These are phyloP conservation scores for Metschnikowia lunata DNA, from an alignment of 805 yeast genomes.

Conservation along the genomic window DNA sequence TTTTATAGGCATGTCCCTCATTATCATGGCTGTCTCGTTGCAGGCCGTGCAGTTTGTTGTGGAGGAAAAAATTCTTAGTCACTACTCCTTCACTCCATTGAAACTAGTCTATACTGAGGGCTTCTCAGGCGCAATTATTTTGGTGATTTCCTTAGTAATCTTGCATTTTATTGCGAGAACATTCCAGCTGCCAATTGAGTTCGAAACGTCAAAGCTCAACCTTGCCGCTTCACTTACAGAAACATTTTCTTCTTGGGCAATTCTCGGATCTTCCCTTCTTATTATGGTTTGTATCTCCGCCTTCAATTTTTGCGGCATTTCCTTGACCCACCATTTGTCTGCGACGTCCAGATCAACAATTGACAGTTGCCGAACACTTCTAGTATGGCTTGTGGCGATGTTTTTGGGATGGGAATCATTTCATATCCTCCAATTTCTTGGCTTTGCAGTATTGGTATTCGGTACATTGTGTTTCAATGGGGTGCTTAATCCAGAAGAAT, in stretches of 20 bases:
- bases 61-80: slow-evolving; percentile 63
- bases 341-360: slow-evolving; percentile 79
- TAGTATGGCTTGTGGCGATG: slow-evolving; percentile 73
- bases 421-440: slow-evolving; percentile 55
- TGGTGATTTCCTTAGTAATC: slow-evolving; percentile 42
- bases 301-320: slow-evolving; percentile 71
- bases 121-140: slow-evolving; percentile 51
- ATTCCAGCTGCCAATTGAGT: slow-evolving; percentile 25
- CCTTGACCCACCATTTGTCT: slow-evolving; percentile 58
- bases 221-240: slow-evolving; percentile 46
- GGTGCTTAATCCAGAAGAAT: slow-evolving; percentile 50
- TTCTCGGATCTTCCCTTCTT: slow-evolving; percentile 52
- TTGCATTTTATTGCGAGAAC: slow-evolving; percentile 41
- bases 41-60: slow-evolving; percentile 75
- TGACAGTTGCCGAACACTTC: slow-evolving; percentile 69
- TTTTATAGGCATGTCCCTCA: slow-evolving; percentile 52
- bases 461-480: slow-evolving; percentile 77
- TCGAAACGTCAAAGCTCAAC: slow-evolving; percentile 52
- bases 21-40: slow-evolving; percentile 59
- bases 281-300: slow-evolving; percentile 70
- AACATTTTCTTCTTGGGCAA: slow-evolving; percentile 38
- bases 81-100: slow-evolving; percentile 53
- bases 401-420: slow-evolving; percentile 73
- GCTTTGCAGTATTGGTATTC: slow-evolving; percentile 58
- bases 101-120: slow-evolving; percentile 74